Evolutionary conservation across 2,329 filamentous ascomycete genomes (phyloP).

Genomic region (Apiospora koreana): DNA sequence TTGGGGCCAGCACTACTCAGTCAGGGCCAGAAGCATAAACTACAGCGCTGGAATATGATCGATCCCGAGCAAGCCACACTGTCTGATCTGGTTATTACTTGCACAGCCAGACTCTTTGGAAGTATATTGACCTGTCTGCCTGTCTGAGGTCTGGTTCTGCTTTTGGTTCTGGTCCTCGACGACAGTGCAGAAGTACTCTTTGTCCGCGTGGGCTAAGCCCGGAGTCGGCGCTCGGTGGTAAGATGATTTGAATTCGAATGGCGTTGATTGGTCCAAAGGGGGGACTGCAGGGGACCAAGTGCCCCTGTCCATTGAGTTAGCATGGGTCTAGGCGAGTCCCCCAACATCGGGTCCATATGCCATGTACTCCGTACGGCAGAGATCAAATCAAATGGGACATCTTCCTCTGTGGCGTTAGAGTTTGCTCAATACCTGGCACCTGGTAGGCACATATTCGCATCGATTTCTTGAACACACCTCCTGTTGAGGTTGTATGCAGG

Average conservation of each 20-base stretch:
- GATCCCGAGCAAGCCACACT: not conserved
- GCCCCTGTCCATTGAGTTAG: not conserved
- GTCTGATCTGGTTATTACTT: not conserved
- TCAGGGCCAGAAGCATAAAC: not conserved
- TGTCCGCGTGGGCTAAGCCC: slow-evolving; percentile 6
- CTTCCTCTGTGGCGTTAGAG: not conserved
- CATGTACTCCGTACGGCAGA: not conserved
- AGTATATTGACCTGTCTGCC: not conserved
- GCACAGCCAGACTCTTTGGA: not conserved
- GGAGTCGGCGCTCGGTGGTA: slow-evolving; percentile 7
- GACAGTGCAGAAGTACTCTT: not conserved
- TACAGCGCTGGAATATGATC: not conserved
- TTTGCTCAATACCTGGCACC: not conserved
- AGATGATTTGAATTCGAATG: slow-evolving; percentile 1
- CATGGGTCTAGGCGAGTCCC: slow-evolving; percentile 2
- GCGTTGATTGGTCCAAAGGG: not conserved
- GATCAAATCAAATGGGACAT: slow-evolving; percentile 1
- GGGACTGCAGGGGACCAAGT: not conserved
- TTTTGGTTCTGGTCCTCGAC: not conserved
- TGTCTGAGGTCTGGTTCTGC: not conserved
- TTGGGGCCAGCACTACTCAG: not conserved
- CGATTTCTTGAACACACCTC: too few species aligned
- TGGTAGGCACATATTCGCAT: not conserved
- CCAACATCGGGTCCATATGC: not conserved
- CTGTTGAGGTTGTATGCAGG: not conserved